A percentile compares a stretch with the other conserved stretches of the same genome.
These are phyloP conservation scores for Corchorus capsularis DNA, from an alignment of 345 rosid species.

Conservation along the genomic window DNA sequence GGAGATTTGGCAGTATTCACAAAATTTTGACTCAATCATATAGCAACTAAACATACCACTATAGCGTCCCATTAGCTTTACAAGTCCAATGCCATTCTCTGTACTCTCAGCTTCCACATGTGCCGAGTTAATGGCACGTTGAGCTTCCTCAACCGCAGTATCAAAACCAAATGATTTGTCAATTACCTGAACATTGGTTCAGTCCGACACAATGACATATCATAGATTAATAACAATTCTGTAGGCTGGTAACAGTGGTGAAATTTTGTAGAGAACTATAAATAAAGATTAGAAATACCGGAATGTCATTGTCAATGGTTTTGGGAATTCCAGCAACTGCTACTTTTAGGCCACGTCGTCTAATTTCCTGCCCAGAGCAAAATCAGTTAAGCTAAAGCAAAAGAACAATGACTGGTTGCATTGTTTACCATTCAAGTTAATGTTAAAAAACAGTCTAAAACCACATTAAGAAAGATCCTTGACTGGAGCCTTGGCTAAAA, in stretches of 20 bases:
- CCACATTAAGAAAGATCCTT: conserved; percentile 1
- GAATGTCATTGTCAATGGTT: conserved; percentile 93
- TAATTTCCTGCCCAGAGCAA: conserved; percentile 61
- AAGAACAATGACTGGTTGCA: background rate
- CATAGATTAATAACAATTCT: background rate
- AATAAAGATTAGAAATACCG: conserved; percentile 44
- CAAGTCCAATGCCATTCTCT: conserved; percentile 83
- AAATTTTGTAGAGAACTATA: conserved; percentile 17
- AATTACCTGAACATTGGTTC: conserved; percentile 59
- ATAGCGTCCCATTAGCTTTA: conserved; percentile 88
- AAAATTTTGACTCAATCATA: background rate
- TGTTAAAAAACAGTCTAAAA: background rate
- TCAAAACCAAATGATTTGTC: conserved; percentile 94
- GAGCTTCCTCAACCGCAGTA: conserved; percentile 96
- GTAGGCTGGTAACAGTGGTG: conserved; percentile 7
- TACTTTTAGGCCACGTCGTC: conserved; percentile 77
- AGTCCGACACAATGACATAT: conserved; percentile 15
- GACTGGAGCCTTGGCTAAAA: background rate
- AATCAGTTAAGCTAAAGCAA: background rate
- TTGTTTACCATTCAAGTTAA: conserved; percentile 13
- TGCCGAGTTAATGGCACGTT: conserved; percentile 91
- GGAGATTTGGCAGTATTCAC: background rate
- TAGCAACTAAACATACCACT: conserved; percentile 57
- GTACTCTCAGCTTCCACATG: conserved; percentile 84
- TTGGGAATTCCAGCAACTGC: conserved; percentile 87